Conservation (phyloP, 164 flowering plant genomes). For the Platanus orientalis region DNA sequence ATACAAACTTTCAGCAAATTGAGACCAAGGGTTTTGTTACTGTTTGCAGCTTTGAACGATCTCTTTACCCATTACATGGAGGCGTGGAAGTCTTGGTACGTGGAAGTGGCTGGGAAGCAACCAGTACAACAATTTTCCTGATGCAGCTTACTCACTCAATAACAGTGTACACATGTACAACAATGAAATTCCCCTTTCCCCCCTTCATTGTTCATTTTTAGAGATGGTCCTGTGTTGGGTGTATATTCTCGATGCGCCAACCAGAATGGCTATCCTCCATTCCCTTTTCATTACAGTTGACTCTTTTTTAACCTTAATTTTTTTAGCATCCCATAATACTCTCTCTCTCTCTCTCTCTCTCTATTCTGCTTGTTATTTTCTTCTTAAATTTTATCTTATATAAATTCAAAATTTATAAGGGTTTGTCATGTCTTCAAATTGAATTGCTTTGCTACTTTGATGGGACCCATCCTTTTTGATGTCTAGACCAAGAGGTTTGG, state of each 20-base stretch:
- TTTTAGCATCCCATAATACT: too few species aligned
- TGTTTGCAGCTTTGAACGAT: slow-evolving; percentile 71
- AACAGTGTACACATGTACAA: slow-evolving; percentile 20
- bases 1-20: too few species aligned
- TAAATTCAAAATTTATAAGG: too few species aligned
- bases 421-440: too few species aligned
- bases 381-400: too few species aligned
- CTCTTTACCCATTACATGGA: slow-evolving; percentile 80
- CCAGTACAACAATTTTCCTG: slow-evolving; percentile 36
- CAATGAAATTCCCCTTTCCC: slow-evolving; percentile 2
- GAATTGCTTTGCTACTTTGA: too few species aligned
- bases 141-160: slow-evolving; percentile 6
- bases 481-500: too few species aligned
- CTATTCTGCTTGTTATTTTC: too few species aligned
- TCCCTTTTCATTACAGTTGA: too few species aligned
- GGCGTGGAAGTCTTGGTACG: slow-evolving; percentile 87
- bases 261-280: slow-evolving; percentile 19
- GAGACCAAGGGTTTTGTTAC: slow-evolving; percentile 1
- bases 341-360: too few species aligned
- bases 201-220: background rate
- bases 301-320: too few species aligned
- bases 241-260: slow-evolving; percentile 29
- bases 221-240: slow-evolving; percentile 17
- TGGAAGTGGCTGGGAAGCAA: slow-evolving; percentile 61
- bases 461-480: too few species aligned